Evolutionary conservation across 208 protist species (phyloP), one percentile per base, ranked within the genome.

Genomic region (Acanthamoeba healyi): DNA sequence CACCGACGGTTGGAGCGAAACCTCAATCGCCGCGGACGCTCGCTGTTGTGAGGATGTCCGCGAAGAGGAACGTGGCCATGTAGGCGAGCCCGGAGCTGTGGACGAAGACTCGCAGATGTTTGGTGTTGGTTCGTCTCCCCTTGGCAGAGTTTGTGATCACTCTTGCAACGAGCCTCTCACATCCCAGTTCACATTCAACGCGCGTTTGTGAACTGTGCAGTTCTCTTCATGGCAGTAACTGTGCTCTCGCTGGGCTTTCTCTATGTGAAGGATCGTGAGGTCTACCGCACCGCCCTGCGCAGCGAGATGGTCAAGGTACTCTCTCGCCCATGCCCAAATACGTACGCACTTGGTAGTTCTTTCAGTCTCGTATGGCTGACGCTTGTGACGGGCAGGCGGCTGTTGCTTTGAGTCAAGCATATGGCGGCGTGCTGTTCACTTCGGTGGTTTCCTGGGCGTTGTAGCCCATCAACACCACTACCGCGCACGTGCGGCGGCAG

Each of bases 261-360:
- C 7, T 70, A 34, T 3, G 61, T 70, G 9, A 22, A 22, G 14
- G 22, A 70, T 22, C 9, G 10, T 7, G 24, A n/a, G 29, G n/a
- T 70, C 61, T 70, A 70, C 22, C 61, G 61, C 61, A 34, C 29
- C 4, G 61, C 61, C n/a, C 61, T 70, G 10, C 61, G n/a, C 9
- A 70, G 61, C 61, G 61, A 70, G 29, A 7, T 70, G n/a, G 61
- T 70, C 61, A 70, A 70, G 61, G 61, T 70, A 70, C 61, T 10
- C 61, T 0, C 29, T 0, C 29, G 7, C 29, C 61, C 10, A 36
- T 15, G 14, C 10, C 1, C 46, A 51, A 6, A n/a, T n/a, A n/a
- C n/a, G n/a, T n/a, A n/a, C n/a, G n/a, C n/a, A n/a, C n/a, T n/a
- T n/a, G n/a, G n/a, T n/a, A n/a, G n/a, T n/a, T n/a, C n/a, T n/a